phyloP scores from a whole-genome alignment of 1,139 yeast species.

The Blastobotrys persicus region DNA sequence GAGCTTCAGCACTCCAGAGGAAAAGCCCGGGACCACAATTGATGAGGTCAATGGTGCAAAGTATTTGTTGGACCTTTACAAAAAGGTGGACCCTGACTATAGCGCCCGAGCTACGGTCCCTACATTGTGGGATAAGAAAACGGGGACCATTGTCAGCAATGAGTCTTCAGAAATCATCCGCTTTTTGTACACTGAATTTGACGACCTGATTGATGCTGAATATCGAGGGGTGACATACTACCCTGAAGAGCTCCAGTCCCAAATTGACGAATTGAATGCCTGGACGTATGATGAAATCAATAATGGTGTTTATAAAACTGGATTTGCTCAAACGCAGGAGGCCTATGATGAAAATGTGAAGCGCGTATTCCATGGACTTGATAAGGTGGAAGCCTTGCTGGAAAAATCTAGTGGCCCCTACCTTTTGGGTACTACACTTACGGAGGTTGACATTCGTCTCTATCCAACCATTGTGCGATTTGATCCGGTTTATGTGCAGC shows the following conservation, averaged over 20 bases:
- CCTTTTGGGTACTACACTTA: conserved; percentile 62
- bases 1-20: conserved; percentile 62
- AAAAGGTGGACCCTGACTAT: conserved; percentile 71
- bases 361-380: conserved; percentile 66
- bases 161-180: conserved; percentile 88
- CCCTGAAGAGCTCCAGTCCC: conserved; percentile 51
- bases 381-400: conserved; percentile 68
- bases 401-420: conserved; percentile 51
- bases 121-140: conserved; percentile 84
- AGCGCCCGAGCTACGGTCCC: conserved; percentile 88
- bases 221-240: conserved; percentile 57
- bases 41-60: conserved; percentile 65
- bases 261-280: conserved; percentile 75
- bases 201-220: conserved; percentile 48
- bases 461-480: conserved; percentile 82
- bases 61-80: conserved; percentile 69
- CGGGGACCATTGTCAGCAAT: conserved; percentile 79
- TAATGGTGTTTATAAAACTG: conserved; percentile 92
- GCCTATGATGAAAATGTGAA: conserved; percentile 73
- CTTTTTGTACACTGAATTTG: conserved; percentile 71
- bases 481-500: conserved; percentile 90
- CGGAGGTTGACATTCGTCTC: conserved; percentile 88
- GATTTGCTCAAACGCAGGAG: conserved; percentile 82
- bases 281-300: conserved; percentile 86
- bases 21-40: conserved; percentile 55